Conservation (phyloP, 2,329 filamentous ascomycete genomes). For the Fusarium tuaranense region DNA sequence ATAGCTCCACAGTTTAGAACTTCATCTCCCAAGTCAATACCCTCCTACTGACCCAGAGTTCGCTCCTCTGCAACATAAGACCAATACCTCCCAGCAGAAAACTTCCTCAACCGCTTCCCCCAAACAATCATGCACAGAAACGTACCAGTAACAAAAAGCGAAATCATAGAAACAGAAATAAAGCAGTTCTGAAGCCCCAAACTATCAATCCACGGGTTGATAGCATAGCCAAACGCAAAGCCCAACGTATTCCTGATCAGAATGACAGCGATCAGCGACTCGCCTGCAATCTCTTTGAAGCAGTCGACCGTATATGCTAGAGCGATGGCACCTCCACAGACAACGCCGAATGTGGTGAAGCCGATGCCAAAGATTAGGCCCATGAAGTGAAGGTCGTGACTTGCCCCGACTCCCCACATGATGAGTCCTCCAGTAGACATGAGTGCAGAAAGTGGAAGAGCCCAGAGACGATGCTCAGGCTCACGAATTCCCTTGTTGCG, state of each 20-base stretch:
- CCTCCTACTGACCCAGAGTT: neutral
- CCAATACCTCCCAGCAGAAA: conserved; percentile 21
- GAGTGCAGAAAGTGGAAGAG: conserved; percentile 48
- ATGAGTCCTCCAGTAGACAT: conserved; percentile 57
- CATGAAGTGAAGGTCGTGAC: conserved; percentile 48
- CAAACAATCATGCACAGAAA: conserved; percentile 47
- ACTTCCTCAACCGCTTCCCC: conserved; percentile 43
- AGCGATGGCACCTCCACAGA: conserved; percentile 46
- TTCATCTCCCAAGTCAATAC: too few species aligned
- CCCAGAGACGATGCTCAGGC: conserved; percentile 51
- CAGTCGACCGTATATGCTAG: conserved; percentile 51
- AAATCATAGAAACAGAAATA: conserved; percentile 44
- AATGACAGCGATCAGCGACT: neutral
- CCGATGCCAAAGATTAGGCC: conserved; percentile 50
- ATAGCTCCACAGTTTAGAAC: too few species aligned
- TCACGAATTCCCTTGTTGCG: conserved; percentile 51
- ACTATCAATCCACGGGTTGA: conserved; percentile 50
- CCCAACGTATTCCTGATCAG: conserved; percentile 42
- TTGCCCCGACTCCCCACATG: conserved; percentile 60
- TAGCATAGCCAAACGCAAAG: conserved; percentile 41
- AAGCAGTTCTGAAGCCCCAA: conserved; percentile 50
- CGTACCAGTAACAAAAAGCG: conserved; percentile 41
- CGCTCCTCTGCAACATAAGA: neutral
- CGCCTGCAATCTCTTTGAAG: conserved; percentile 47
- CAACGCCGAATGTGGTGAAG: conserved; percentile 46